Base-by-base conservation (phyloP, 257 asterid genomes). In the Ehretia macrophylla region DNA sequence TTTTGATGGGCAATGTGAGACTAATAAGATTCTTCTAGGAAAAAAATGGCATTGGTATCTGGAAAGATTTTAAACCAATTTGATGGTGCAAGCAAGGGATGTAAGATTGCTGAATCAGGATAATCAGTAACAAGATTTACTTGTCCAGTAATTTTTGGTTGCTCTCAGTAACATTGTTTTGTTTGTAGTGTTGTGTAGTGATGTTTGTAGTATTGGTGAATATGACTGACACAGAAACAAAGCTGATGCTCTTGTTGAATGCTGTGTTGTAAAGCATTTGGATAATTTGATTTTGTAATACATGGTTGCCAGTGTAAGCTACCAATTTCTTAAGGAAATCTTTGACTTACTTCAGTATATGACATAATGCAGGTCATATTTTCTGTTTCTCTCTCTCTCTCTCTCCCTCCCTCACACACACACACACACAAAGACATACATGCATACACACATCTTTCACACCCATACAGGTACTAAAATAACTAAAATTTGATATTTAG, bases 401-500 rank as follows among this genome's bases (percentile, higher is more conserved):
- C 35, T 27, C 35, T 27, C 35, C 6, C 35, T 27, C 35, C 6
- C 35, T 27, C 35, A 1, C 35, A 1, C 35, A 27, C 3, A 27
- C 35, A 27, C 35, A 27, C 35, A 27, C 35, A 27, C 35, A 27
- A 27, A 27, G 35, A 27, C 6, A 27, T 27, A 6, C 35, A 27
- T 27, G 54, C 54, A 17, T 17, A 8, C 4, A 9, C 4, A 17
- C 54, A 49, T n/a, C 20, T 13, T 17, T 49, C 11, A 49, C 54
- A 35, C 4, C 18, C 8, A 47, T 49, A 11, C 35, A 18, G 16
- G 17, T 52, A 5, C 21, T 19, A 18, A 39, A 14, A 16, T 11
- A 47, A 5, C 59, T 64, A 38, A 32, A n/a, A 35, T 78, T 22
- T 69, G 51, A 16, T 45, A 14, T 75, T 17, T 78, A 92, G 97